A percentile compares a stretch with the other conserved stretches of the same genome.
Conservation (phyloP, 306 rosid genomes). For the Castanopsis chinensis region DNA sequence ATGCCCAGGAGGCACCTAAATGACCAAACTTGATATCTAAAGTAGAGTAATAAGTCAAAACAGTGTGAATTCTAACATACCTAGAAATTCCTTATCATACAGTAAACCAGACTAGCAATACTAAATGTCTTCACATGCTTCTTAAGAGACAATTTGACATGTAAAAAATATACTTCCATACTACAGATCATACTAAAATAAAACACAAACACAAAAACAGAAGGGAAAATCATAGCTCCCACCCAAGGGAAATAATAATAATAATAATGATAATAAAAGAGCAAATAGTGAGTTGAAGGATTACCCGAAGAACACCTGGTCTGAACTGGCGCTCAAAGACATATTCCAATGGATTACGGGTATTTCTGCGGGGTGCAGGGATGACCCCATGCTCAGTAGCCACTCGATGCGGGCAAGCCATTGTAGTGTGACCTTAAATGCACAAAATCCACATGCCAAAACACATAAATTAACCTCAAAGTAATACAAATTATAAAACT, state of each 20-base stretch:
- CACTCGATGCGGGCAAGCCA: conserved; percentile 85
- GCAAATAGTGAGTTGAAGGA: conserved; percentile 1
- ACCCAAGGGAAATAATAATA: no score
- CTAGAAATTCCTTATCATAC: not conserved
- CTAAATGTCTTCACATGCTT: not conserved
- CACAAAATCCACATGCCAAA: conserved; percentile 19
- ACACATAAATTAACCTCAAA: not conserved
- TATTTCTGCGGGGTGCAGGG: conserved; percentile 66
- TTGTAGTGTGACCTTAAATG: conserved; percentile 83
- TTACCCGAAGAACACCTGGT: conserved; percentile 50
- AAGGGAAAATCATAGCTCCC: conserved; percentile 1
- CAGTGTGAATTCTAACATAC: not conserved
- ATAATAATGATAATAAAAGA: not conserved
- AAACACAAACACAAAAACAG: not conserved
- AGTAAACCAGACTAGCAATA: not conserved
- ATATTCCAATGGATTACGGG: conserved; percentile 61
- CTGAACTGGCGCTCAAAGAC: conserved; percentile 87
- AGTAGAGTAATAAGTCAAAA: not conserved
- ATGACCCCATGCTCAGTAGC: conserved; percentile 80
- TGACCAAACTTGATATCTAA: not conserved
- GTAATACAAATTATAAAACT: not conserved
- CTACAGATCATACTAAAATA: not conserved
- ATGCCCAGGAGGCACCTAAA: not conserved
- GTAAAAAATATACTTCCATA: not conserved
- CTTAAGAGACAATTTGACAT: not conserved